These are phyloP conservation scores for Cyclocybe cylindracea DNA, from an alignment of 768 basidiomycete genomes.

Conservation along the genomic window DNA sequence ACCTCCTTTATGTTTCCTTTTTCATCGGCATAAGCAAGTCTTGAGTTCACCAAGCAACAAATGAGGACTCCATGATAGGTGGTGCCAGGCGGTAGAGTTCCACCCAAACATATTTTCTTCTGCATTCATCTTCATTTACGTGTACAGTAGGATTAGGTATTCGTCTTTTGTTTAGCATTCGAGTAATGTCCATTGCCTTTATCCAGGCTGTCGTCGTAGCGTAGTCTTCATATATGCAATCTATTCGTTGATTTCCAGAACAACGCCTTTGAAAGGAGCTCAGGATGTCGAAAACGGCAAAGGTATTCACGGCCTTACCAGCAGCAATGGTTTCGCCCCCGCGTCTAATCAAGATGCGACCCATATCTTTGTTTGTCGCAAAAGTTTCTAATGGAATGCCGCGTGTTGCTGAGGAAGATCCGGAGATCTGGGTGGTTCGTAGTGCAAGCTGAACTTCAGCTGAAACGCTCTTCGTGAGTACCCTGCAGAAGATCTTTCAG, in stretches of 20 bases:
- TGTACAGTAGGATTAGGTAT: conserved; percentile 13
- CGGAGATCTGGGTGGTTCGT: conserved; percentile 54
- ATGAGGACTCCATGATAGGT: too few species aligned
- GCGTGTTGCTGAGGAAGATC: conserved; percentile 41
- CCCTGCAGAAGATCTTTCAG: conserved; percentile 42
- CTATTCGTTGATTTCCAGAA: conserved; percentile 19
- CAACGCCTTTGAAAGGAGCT: conserved; percentile 15
- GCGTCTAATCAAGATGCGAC: conserved; percentile 81
- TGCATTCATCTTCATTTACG: neutral
- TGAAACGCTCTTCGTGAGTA: conserved; percentile 80
- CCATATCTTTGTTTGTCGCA: conserved; percentile 92
- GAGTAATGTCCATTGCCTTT: conserved; percentile 9
- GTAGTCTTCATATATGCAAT: neutral
- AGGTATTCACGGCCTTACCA: conserved; percentile 43
- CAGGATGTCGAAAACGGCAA: neutral
- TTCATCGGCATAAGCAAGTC: too few species aligned
- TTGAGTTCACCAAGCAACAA: too few species aligned
- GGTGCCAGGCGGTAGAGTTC: too few species aligned
- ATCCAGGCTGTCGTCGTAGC: neutral
- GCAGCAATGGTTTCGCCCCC: conserved; percentile 95
- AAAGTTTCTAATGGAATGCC: conserved; percentile 89
- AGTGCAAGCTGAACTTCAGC: conserved; percentile 86
- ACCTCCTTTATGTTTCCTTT: neutral
- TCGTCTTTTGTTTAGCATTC: conserved; percentile 8
- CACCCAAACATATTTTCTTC: neutral